Conservation (phyloP, 75 land plant species). For the Cunninghamia lanceolata region DNA sequence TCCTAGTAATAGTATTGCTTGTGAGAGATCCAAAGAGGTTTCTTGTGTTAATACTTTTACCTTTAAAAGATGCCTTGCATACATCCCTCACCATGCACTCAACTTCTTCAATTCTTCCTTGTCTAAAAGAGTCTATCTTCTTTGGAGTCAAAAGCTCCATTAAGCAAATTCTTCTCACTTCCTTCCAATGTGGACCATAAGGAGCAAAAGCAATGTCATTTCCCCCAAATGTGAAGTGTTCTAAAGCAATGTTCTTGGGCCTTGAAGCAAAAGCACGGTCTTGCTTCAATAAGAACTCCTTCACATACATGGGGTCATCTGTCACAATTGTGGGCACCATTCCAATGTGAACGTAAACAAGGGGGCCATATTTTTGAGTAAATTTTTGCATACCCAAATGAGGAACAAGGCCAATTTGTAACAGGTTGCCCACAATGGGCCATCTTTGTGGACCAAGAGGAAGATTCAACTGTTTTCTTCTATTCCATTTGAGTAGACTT, state of each 20-base stretch:
- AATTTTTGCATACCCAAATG: slow-evolving; percentile 31
- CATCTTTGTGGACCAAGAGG: slow-evolving; percentile 23
- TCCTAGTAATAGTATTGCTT: background rate
- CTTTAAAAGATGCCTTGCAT: background rate
- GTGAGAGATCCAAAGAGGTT: background rate
- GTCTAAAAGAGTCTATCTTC: background rate
- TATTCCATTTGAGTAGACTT: background rate
- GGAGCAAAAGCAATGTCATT: slow-evolving; percentile 39
- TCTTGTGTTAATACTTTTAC: background rate
- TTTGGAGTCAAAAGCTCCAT: slow-evolving; percentile 16
- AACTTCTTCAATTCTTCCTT: background rate
- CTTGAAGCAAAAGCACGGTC: slow-evolving; percentile 24
- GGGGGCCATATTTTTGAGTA: background rate
- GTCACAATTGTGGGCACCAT: slow-evolving; percentile 10
- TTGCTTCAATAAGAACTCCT: slow-evolving; percentile 22
- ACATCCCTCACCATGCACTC: background rate
- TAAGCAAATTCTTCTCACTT: slow-evolving; percentile 21
- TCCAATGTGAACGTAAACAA: background rate
- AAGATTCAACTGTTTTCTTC: slow-evolving; percentile 7
- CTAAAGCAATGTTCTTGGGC: background rate
- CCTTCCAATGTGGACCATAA: slow-evolving; percentile 40
- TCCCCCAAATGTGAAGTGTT: slow-evolving; percentile 24
- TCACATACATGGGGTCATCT: slow-evolving; percentile 20
- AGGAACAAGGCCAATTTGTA: slow-evolving; percentile 34
- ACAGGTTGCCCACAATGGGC: slow-evolving; percentile 47